Conservation (phyloP, 2,329 filamentous ascomycete genomes). For the Talaromyces albobiverticillius region DNA sequence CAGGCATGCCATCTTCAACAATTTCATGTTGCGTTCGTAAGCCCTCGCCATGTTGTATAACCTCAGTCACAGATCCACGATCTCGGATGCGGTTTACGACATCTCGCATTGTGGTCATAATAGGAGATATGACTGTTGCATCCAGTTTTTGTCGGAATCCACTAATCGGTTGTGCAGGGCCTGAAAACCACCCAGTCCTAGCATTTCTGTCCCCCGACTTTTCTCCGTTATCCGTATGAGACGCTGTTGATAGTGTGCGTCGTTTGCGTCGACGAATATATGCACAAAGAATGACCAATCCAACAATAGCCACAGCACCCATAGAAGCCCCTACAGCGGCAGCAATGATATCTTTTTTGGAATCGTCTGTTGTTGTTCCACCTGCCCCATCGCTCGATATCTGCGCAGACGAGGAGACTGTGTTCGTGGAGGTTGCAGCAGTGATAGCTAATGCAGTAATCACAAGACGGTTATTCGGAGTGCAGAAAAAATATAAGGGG, state of each 20-base stretch:
- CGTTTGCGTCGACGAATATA: conserved; percentile 10
- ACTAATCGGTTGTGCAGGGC: background rate
- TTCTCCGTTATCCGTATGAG: background rate
- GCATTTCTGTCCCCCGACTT: background rate
- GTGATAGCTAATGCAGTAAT: background rate
- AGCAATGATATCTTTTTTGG: conserved; percentile 3
- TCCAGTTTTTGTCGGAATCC: background rate
- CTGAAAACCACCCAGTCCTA: background rate
- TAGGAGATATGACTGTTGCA: background rate
- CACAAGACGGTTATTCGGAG: background rate
- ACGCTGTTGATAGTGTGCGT: background rate
- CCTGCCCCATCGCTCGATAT: background rate
- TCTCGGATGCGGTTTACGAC: background rate
- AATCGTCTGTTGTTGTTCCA: background rate
- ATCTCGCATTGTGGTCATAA: background rate
- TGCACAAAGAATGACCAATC: conserved; percentile 6
- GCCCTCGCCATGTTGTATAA: background rate
- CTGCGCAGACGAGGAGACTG: conserved; percentile 2
- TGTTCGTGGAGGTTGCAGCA: background rate
- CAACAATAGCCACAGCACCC: conserved; percentile 9
- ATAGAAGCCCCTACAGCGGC: conserved; percentile 11
- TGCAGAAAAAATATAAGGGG: background rate
- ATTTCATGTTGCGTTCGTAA: background rate
- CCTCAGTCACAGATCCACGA: background rate
- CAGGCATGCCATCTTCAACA: background rate